Evolutionary conservation across 2,329 filamentous ascomycete genomes (phyloP), one percentile per base, ranked within the genome.

Genomic region (Fusarium sp.): DNA sequence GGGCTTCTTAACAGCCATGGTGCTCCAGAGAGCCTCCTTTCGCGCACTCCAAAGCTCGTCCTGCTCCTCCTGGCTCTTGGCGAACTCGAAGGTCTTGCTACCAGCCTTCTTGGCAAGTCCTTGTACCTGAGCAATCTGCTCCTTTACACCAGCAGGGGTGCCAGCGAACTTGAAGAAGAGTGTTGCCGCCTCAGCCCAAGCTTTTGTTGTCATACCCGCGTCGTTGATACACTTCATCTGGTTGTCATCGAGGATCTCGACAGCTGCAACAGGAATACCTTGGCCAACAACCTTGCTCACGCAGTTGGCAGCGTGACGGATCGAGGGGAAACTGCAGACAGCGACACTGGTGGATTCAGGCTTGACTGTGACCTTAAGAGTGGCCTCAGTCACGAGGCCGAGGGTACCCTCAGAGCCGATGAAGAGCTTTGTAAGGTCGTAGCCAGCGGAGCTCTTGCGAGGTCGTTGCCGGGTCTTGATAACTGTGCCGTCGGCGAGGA

Each of bases 351-450:
- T 92, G 66, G 90, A 91, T 72, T 91, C 89, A 1, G 95, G 94
- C 78, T 91, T 91, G 25, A 94, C 91, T 0, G 93, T 94, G 44
- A 98, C 85, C 82, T 97, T 97, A 73, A 98, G 85, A 5, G 91
- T 95, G 7, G 94, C 95, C 83, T 98, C 95, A 0, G 95, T 97
- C 42, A 97, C 92, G 15, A 98, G 88, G 11, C 95, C 95, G 3
- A 98, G 88, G 1, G 95, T 98, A 50, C 95, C 95, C 83, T 98
- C 95, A 73, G 91, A 94, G 47, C 95, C 95, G 79, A 97, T 92
- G 80, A 97, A 96, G 64, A 97, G 87, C 76, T 91, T 91, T 3
- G 94, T 97, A 54, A 98, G 87, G 79, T 98, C 94, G 81, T 98
- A 98, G 27, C 95, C 95, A 32, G 95, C 95, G 59, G 91, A 94